A percentile compares a stretch with the other conserved stretches of the same genome.
phyloP scores from a whole-genome alignment of 345 rosid species.

The Cochlearia excelsa region DNA sequence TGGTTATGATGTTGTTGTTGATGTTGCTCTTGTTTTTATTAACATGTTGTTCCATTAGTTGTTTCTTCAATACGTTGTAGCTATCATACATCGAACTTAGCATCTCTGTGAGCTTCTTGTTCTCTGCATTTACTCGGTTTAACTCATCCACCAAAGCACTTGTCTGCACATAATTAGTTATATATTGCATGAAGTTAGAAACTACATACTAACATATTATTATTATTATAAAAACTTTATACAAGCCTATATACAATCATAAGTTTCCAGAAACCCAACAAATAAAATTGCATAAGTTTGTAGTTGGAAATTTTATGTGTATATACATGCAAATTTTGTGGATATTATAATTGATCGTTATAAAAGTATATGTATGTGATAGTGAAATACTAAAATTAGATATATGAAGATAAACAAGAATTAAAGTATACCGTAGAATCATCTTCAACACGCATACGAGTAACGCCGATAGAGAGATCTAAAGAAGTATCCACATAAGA shows the following conservation, averaged over 20 bases:
- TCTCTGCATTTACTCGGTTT: slow-evolving; percentile 72
- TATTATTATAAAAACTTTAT: too few species aligned
- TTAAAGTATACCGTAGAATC: slow-evolving; percentile 37
- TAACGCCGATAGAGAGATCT: slow-evolving; percentile 50
- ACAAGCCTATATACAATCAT: too few species aligned
- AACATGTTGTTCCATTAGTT: slow-evolving; percentile 42
- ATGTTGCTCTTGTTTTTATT: slow-evolving; percentile 46
- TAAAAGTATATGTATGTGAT: slow-evolving; percentile 2
- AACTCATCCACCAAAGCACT: slow-evolving; percentile 65
- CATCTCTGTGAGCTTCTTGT: slow-evolving; percentile 84
- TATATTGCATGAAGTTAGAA: slow-evolving; percentile 20
- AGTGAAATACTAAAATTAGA: slow-evolving; percentile 22
- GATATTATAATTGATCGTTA: neutral
- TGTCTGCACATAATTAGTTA: slow-evolving; percentile 22
- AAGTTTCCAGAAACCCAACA: too few species aligned
- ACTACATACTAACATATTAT: too few species aligned
- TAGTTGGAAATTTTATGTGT: too few species aligned
- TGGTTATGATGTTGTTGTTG: slow-evolving; percentile 35
- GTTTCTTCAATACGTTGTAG: slow-evolving; percentile 64
- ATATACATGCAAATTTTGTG: neutral
- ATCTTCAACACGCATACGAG: slow-evolving; percentile 39
- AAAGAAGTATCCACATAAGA: slow-evolving; percentile 51
- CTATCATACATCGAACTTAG: slow-evolving; percentile 68
- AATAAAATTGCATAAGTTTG: too few species aligned
- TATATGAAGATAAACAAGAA: neutral